These are phyloP conservation scores for Pseudohyphozyma bogoriensis DNA, from an alignment of 768 basidiomycete species.

Conservation along the genomic window DNA sequence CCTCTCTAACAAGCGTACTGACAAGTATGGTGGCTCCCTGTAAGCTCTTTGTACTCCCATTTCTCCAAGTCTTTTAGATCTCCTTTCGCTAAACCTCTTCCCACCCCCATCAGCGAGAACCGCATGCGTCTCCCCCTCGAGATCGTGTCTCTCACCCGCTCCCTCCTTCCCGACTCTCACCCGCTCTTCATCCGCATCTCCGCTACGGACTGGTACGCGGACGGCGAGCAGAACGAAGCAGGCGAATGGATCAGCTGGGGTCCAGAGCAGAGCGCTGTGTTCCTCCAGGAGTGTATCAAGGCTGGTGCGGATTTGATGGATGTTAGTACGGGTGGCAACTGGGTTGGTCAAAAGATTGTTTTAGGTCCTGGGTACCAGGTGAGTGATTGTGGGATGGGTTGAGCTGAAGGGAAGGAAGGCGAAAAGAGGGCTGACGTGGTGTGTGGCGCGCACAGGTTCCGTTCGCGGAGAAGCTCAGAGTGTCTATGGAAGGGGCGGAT, in stretches of 20 bases:
- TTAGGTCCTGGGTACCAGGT: conserved; percentile 56
- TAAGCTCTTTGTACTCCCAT: neutral
- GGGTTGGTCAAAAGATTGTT: conserved; percentile 51
- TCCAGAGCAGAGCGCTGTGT: conserved; percentile 58
- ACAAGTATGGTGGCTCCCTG: conserved; percentile 61
- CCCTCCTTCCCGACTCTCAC: conserved; percentile 49
- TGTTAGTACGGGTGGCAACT: conserved; percentile 58
- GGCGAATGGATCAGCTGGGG: conserved; percentile 63
- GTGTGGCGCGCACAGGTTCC: conserved; percentile 50
- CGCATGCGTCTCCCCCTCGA: conserved; percentile 59
- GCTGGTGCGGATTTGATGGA: conserved; percentile 67
- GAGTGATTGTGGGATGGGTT: neutral
- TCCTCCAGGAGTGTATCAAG: conserved; percentile 34
- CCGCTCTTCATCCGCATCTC: conserved; percentile 65
- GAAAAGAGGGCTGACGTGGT: neutral
- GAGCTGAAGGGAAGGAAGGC: neutral
- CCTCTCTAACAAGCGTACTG: conserved; percentile 59
- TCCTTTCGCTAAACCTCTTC: neutral
- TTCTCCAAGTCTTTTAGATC: neutral
- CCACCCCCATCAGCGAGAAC: too few species aligned
- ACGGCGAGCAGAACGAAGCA: conserved; percentile 49
- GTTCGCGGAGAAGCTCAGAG: conserved; percentile 58
- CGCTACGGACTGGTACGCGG: conserved; percentile 55
- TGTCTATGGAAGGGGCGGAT: conserved; percentile 45
- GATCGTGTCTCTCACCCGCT: conserved; percentile 47